Base-by-base conservation (phyloP, 768 basidiomycete species). In the Kwoniella pini region DNA sequence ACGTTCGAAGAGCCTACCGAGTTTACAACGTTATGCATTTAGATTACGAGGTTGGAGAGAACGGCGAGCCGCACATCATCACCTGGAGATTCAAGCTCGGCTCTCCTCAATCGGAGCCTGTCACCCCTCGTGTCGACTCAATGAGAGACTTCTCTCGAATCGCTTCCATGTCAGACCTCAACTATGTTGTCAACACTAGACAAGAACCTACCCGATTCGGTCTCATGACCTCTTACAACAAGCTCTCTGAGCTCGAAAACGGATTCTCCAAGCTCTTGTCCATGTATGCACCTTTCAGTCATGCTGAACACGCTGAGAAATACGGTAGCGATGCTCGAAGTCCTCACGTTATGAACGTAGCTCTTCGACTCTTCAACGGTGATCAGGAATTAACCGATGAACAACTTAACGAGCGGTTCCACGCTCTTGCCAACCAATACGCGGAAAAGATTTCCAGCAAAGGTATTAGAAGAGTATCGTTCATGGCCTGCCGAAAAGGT, bases 81-180 rank as follows among this genome's bases (percentile, higher is more conserved):
- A 91, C 87, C 4, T 98, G 96, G 96, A 85, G 90, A 39, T 99
- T 99, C 85, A 94, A 92, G 77, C 84, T 98, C 43, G 88, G 87
- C 74, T 87, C 75, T 9, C 65, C 76, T 11, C 45, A 50, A 31
- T 63, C 89, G 0, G 88, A 89, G 57, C 71, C 79, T 17, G 68
- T 69, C 58, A 79, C 79, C 27, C 79, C 79, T 54, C 73, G 79
- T 43, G 69, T 75, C 59, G 77, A 77, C 63, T 79, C 79, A 6
- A 67, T 54, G 57, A 60, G 59, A 55, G 85, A 87, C 70, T 81
- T 85, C 70, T 85, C 84, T 57, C 86, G 96, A 63, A 86, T 91
- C 60, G 94, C 87, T 19, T 96, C 93, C 17, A 94, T 98, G 72
- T 95, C 92, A 71, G 96, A 99, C 77, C 81, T 99, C 65, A 91